These are phyloP conservation scores for Boletellus dicymbophilus DNA, from an alignment of 1,284 basidiomycete species.

Conservation along the genomic window DNA sequence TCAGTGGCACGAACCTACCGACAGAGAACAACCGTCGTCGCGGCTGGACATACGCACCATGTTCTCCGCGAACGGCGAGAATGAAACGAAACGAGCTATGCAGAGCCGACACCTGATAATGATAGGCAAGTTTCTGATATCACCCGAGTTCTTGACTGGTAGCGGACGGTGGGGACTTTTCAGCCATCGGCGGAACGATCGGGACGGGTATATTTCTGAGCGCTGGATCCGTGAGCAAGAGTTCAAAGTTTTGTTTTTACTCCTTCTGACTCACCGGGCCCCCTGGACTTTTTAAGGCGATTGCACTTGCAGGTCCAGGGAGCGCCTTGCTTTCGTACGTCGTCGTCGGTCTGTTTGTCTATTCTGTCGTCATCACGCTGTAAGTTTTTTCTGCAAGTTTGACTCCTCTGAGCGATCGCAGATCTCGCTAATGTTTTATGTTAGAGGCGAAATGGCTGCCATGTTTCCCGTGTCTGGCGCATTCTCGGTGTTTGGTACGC, in stretches of 20 bases:
- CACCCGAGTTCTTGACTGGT: not conserved
- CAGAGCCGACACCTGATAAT: slow-evolving; percentile 43
- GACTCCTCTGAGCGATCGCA: too few relatives aligned
- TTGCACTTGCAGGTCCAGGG: slow-evolving; percentile 48
- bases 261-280: not conserved
- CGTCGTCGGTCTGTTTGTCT: slow-evolving; percentile 53
- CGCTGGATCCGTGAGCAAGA: slow-evolving; percentile 39
- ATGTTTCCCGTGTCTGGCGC: slow-evolving; percentile 51
- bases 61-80: slow-evolving; percentile 13
- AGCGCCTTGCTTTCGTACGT: slow-evolving; percentile 51
- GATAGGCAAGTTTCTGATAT: slow-evolving; percentile 36
- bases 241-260: not conserved
- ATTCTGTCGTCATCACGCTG: slow-evolving; percentile 53
- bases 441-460: slow-evolving; percentile 45
- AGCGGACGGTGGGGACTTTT: not conserved
- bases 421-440: not conserved
- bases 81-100: slow-evolving; percentile 41
- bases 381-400: slow-evolving; percentile 24
- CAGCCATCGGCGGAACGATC: slow-evolving; percentile 47
- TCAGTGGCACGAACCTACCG: not conserved
- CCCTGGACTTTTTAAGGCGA: slow-evolving; percentile 31
- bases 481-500: slow-evolving; percentile 48
- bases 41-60: not conserved
- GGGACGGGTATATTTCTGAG: slow-evolving; percentile 48
- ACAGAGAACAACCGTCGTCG: not conserved